These are phyloP conservation scores for Stevia rebaudiana DNA, from an alignment of 140 eudicot species.

Conservation along the genomic window DNA sequence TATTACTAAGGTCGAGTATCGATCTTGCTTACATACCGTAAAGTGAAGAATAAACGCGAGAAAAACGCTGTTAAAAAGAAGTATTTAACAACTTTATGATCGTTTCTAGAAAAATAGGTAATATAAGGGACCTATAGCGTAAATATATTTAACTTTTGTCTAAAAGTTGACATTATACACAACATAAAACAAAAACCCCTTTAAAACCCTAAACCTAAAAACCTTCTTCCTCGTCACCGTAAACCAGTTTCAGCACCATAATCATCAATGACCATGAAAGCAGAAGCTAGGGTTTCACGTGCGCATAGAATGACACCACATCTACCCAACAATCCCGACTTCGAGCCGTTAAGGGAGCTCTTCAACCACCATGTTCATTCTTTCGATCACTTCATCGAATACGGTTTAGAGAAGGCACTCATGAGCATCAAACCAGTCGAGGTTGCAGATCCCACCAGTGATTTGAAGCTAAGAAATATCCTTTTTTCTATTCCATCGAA, in stretches of 20 bases:
- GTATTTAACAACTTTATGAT: too few species aligned
- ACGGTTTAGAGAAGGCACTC: slow-evolving; percentile 57
- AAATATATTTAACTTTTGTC: slow-evolving; percentile 1
- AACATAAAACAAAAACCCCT: slow-evolving; percentile 13
- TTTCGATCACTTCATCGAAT: slow-evolving; percentile 61
- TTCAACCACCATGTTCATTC: slow-evolving; percentile 81
- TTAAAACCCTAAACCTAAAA: slow-evolving; percentile 33
- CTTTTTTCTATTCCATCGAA: slow-evolving; percentile 32
- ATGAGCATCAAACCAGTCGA: slow-evolving; percentile 50
- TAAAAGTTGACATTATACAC: background rate
- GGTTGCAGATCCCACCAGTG: slow-evolving; percentile 39
- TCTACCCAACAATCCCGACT: slow-evolving; percentile 43
- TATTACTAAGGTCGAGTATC: too few species aligned
- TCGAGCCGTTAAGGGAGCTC: slow-evolving; percentile 50
- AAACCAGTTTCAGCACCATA: slow-evolving; percentile 11
- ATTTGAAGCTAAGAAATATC: slow-evolving; percentile 72
- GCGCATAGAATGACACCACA: slow-evolving; percentile 39
- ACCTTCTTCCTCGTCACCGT: background rate
- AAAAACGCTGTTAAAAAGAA: too few species aligned
- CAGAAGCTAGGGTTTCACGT: slow-evolving; percentile 21
- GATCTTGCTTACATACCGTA: too few species aligned
- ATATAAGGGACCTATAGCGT: background rate
- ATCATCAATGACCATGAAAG: slow-evolving; percentile 10
- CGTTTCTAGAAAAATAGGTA: too few species aligned
- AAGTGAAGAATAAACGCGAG: too few species aligned